Evolutionary conservation across 805 yeast species (phyloP), one percentile per base, ranked within the genome.

Genomic region (Jamesozyma spencerorum): DNA sequence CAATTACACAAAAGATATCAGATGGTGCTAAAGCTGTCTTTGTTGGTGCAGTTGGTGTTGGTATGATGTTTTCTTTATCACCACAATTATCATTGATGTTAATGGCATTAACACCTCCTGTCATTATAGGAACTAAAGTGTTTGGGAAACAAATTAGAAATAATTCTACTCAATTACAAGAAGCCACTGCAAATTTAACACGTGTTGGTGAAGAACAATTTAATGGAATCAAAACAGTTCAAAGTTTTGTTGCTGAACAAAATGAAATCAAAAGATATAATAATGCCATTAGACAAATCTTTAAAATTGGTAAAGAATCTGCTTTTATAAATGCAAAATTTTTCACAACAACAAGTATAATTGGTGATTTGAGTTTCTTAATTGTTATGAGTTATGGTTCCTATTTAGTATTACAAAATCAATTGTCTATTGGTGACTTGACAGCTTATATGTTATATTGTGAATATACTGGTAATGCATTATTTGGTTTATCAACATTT

Each of bases 401-500:
- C 1, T 74, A 77, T 42, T 71, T 92, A 67, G 94, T 92, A 6
- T 66, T 81, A 12, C 66, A 69, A 30, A 94, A 94, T 2, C 75
- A 77, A 20, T 64, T 90, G 42, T 72, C 94, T 0, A 72, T 90
- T 38, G 98, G 98, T 49, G 96, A 88, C 57, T 70, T 90, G 37
- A 85, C 97, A 10, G 86, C 95, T 18, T 90, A 86, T 61, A 81
- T 90, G 80, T 77, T 90, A 77, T 90, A 92, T 63, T 87, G 96
- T 0, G 86, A 86, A n/a, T 92, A 85, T 59, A 82, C 96, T 1
- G 97, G 97, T 1, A 72, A 83, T 27, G 82, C 97, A 4, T 84
- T 90, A 39, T 84, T 83, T 58, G 95, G 97, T 0, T 59, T 90
- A n/a, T 90, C 96, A 0, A 82, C 84, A 47, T 90, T 92, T 57